phyloP scores from a whole-genome alignment of 495 filamentous ascomycete species.

The Parmelia sp. region DNA sequence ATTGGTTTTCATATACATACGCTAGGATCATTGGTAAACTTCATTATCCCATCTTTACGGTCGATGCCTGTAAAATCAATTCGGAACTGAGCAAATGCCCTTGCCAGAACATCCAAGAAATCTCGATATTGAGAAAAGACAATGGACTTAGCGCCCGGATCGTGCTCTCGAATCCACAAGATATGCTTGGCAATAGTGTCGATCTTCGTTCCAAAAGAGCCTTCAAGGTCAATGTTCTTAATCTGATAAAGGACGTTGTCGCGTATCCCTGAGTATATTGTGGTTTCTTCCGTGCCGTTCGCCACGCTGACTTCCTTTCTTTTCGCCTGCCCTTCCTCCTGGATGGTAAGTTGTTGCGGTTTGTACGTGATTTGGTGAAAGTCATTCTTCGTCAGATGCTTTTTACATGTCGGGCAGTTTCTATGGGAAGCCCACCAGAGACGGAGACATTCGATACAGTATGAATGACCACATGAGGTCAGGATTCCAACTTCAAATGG shows the following conservation, averaged over 20 bases:
- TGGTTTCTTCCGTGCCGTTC: conserved; percentile 30
- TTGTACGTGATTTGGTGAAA: conserved; percentile 76
- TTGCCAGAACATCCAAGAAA: conserved; percentile 67
- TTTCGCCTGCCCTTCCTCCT: conserved; percentile 51
- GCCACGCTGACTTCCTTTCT: conserved; percentile 1
- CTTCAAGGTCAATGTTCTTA: conserved; percentile 68
- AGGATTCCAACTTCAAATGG: conserved; percentile 71
- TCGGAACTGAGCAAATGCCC: conserved; percentile 58
- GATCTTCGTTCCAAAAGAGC: conserved; percentile 81
- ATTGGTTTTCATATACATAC: conserved; percentile 28
- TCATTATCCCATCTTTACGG: conserved; percentile 53
- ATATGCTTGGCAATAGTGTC: conserved; percentile 77
- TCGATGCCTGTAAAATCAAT: conserved; percentile 69
- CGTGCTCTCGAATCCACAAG: conserved; percentile 73
- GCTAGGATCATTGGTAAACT: conserved; percentile 67
- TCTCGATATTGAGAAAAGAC: conserved; percentile 83
- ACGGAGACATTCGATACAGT: conserved; percentile 76
- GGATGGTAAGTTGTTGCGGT: conserved; percentile 60
- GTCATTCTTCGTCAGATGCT: conserved; percentile 50
- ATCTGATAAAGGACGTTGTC: conserved; percentile 68
- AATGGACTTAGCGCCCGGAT: conserved; percentile 83
- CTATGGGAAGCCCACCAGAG: conserved; percentile 62
- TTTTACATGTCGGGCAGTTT: conserved; percentile 75
- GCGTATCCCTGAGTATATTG: conserved; percentile 74
- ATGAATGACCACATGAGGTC: conserved; percentile 85